phyloP scores from a whole-genome alignment of 2,329 filamentous ascomycete genomes.

The Didymella pinodella region DNA sequence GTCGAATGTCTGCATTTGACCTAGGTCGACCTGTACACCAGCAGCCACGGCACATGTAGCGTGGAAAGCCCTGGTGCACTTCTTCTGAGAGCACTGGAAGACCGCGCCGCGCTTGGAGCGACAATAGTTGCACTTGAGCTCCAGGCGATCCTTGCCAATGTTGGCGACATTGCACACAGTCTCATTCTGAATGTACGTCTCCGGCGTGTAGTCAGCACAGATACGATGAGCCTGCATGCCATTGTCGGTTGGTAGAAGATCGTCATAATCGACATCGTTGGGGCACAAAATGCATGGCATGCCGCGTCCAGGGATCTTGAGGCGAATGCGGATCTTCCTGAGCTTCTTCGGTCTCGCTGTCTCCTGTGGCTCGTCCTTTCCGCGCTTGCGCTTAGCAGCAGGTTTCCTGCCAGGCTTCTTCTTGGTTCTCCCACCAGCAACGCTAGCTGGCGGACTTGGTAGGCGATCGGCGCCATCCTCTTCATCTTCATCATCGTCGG shows the following conservation, averaged over 20 bases:
- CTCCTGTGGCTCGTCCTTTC: constrained; percentile 51
- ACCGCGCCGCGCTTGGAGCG: constrained; percentile 94
- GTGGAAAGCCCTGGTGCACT: constrained; percentile 92
- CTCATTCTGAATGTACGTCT: constrained; percentile 87
- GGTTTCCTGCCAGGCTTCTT: constrained; percentile 76
- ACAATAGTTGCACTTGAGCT: constrained; percentile 94
- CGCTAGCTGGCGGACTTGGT: constrained; percentile 79
- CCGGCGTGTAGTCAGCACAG: constrained; percentile 89
- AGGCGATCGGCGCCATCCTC: constrained; percentile 68
- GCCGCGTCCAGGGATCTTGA: constrained; percentile 74
- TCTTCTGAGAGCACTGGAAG: constrained; percentile 95
- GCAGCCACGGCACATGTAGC: constrained; percentile 92
- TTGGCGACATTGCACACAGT: constrained; percentile 78
- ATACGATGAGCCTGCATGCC: constrained; percentile 86
- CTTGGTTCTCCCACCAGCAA: constrained; percentile 73
- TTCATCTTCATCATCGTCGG: constrained; percentile 70
- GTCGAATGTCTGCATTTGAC: constrained; percentile 83
- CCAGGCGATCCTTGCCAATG: constrained; percentile 85
- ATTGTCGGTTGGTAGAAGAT: constrained; percentile 86
- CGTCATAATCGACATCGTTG: constrained; percentile 82
- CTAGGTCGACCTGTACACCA: constrained; percentile 89
- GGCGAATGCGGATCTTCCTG: constrained; percentile 74
- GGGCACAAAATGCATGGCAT: constrained; percentile 92
- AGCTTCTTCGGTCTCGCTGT: constrained; percentile 71
- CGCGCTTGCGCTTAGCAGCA: constrained; percentile 65